These are phyloP conservation scores for Monilinia vaccinii-corymbosi DNA, from an alignment of 2,329 filamentous ascomycete genomes.

Conservation along the genomic window DNA sequence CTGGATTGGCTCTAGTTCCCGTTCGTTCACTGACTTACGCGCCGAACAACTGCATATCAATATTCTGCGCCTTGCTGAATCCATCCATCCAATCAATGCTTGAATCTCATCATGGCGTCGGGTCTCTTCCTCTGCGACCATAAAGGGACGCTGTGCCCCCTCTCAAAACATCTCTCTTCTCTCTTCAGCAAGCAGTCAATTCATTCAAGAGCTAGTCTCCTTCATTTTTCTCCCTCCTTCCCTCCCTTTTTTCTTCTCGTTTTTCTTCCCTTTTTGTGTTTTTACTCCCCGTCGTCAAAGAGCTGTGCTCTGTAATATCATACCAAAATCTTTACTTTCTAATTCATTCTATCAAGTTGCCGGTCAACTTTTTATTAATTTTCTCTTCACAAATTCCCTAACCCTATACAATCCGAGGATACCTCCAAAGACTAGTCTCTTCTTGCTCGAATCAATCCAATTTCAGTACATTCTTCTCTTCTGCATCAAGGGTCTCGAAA, in stretches of 20 bases:
- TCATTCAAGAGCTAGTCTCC: slow-evolving; percentile 40
- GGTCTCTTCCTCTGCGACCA: slow-evolving; percentile 13
- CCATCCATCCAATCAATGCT: slow-evolving; percentile 9
- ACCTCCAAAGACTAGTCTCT: slow-evolving; percentile 28
- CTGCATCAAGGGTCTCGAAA: slow-evolving; percentile 28
- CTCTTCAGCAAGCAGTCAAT: slow-evolving; percentile 58
- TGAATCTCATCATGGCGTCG: neutral
- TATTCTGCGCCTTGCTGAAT: slow-evolving; percentile 6
- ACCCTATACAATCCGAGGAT: slow-evolving; percentile 7
- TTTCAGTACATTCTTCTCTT: slow-evolving; percentile 26
- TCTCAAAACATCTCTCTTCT: slow-evolving; percentile 20
- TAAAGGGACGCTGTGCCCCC: slow-evolving; percentile 24
- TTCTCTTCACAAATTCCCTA: slow-evolving; percentile 42
- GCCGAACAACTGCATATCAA: slow-evolving; percentile 11
- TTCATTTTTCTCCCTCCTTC: slow-evolving; percentile 40
- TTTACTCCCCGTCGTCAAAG: slow-evolving; percentile 33
- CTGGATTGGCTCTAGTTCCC: slow-evolving; percentile 12
- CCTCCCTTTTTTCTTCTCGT: slow-evolving; percentile 37
- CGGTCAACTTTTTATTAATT: slow-evolving; percentile 45
- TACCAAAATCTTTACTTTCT: slow-evolving; percentile 28
- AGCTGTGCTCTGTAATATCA: slow-evolving; percentile 45
- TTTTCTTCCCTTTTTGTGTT: slow-evolving; percentile 31
- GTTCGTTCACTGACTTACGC: slow-evolving; percentile 14
- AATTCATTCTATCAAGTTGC: slow-evolving; percentile 35
- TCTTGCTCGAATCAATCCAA: slow-evolving; percentile 32